Conservation (phyloP, 805 yeast genomes). For the Hanseniaspora guilliermondii region DNA sequence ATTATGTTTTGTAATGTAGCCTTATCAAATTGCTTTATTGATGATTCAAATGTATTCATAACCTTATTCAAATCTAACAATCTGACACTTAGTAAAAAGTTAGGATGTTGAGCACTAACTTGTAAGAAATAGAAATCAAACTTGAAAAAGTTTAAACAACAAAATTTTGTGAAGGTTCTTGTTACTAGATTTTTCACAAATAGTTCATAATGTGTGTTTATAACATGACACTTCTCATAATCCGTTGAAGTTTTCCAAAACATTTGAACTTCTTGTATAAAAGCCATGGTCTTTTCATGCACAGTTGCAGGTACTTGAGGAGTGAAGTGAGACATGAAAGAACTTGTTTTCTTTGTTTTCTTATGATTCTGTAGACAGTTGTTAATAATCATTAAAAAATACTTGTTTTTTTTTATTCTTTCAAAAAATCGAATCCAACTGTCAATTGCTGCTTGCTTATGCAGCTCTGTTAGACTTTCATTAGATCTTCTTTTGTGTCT, state of each 20-base stretch:
- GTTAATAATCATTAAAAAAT: neutral
- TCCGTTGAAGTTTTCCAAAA: neutral
- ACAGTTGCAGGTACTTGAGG: no score
- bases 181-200: neutral
- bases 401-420: neutral
- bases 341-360: neutral
- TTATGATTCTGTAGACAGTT: neutral
- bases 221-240: neutral
- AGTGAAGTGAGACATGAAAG: neutral
- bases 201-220: neutral
- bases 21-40: neutral
- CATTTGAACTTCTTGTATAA: neutral
- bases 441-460: neutral
- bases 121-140: constrained; percentile 1
- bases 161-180: neutral
- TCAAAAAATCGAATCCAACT: neutral
- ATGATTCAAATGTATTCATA: neutral
- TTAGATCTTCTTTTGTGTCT: neutral
- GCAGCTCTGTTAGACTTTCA: neutral
- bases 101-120: neutral
- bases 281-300: neutral
- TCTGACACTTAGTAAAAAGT: neutral
- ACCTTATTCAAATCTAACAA: neutral
- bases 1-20: neutral
- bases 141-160: neutral